Evolutionary conservation across 805 yeast species (phyloP).

Genomic region (Priceomyces medius): DNA sequence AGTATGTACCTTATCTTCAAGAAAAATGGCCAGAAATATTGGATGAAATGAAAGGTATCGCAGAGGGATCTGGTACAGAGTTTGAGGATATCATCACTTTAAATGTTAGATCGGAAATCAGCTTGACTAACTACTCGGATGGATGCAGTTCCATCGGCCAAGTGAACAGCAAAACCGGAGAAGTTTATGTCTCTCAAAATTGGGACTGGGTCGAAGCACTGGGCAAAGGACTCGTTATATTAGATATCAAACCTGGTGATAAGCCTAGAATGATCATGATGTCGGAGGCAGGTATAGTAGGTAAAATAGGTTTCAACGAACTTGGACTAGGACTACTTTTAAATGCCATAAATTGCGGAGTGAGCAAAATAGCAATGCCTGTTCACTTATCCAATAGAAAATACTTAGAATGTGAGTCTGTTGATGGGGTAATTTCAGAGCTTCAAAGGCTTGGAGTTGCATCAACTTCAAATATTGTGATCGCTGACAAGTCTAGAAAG

Average conservation of each 20-base stretch:
- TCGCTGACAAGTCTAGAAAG: conserved; percentile 2
- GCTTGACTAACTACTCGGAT: conserved; percentile 1
- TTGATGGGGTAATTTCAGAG: not conserved
- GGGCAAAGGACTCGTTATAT: not conserved
- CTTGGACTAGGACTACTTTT: not conserved
- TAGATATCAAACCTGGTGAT: not conserved
- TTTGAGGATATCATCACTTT: not conserved
- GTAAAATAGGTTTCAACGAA: conserved; percentile 2
- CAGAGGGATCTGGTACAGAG: not conserved
- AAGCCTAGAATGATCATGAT: not conserved
- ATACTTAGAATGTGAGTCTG: not conserved
- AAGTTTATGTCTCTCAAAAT: conserved; percentile 1
- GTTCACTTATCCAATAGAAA: not conserved
- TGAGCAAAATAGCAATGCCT: not conserved
- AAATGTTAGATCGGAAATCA: conserved; percentile 2
- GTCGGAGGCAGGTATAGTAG: conserved; percentile 3
- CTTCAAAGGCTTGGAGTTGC: not conserved
- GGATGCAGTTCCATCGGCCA: conserved; percentile 1
- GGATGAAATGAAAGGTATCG: not conserved
- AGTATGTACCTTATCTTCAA: conserved; percentile 1
- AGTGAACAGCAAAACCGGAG: not conserved
- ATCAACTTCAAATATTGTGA: conserved; percentile 1
- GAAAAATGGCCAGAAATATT: conserved; percentile 1
- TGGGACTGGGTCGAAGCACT: conserved; percentile 4
- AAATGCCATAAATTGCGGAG: conserved; percentile 1